Conservation (phyloP, 208 protist genomes). For the Phytomonas serpens region DNA sequence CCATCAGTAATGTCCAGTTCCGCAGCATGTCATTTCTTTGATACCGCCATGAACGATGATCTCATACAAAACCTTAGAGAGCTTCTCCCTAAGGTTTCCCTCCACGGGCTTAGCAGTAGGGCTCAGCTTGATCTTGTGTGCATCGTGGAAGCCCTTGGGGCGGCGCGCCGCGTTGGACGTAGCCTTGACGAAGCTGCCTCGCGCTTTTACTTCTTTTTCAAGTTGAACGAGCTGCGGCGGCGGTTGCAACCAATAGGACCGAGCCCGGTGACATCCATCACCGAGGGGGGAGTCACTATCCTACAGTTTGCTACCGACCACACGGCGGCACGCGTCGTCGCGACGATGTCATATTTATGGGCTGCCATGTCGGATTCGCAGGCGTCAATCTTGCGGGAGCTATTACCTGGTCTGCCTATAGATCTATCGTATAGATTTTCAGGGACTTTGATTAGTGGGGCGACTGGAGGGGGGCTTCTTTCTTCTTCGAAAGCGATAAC, state of each 20-base stretch:
- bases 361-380: slow-evolving; percentile 66
- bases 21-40: neutral
- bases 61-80: slow-evolving; percentile 44
- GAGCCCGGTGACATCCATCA: slow-evolving; percentile 6
- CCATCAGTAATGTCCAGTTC: neutral
- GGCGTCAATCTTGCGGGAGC: slow-evolving; percentile 25
- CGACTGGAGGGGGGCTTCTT: neutral
- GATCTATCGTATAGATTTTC: slow-evolving; percentile 12
- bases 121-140: slow-evolving; percentile 64
- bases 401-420: slow-evolving; percentile 18
- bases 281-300: slow-evolving; percentile 22
- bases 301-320: slow-evolving; percentile 36
- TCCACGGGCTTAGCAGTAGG: slow-evolving; percentile 38
- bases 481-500: slow-evolving; percentile 12
- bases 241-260: slow-evolving; percentile 33
- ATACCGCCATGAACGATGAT: slow-evolving; percentile 16
- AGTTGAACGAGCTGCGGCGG: slow-evolving; percentile 39
- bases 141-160: slow-evolving; percentile 58
- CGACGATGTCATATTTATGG: slow-evolving; percentile 41
- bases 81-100: slow-evolving; percentile 36
- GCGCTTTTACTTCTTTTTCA: slow-evolving; percentile 63
- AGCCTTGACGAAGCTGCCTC: slow-evolving; percentile 68
- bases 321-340: slow-evolving; percentile 31
- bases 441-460: slow-evolving; percentile 9
- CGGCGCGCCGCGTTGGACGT: slow-evolving; percentile 26